Evolutionary conservation across 306 rosid genomes (phyloP), one percentile per base, ranked within the genome.

Genomic region (Luffa aegyptiaca): DNA sequence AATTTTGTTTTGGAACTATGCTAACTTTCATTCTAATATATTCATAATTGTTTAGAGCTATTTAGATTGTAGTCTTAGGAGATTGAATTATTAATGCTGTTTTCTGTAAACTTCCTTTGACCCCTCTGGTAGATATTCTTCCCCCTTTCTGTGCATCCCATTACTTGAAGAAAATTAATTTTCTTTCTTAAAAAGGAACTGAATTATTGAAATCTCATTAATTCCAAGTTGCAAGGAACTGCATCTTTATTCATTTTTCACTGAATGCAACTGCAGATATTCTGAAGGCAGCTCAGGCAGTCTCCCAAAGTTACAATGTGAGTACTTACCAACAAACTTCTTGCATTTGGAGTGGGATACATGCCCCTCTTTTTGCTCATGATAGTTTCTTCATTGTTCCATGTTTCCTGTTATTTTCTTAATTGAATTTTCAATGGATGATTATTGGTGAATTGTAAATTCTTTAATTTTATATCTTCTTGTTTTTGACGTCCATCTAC

Each of bases 281-380:
- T 72, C 85, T 96, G 85, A 88, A 89, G 52, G 93, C 98, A 3
- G 94, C 97, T 21, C 92, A 84, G 49, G 87, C 93, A 81, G 75
- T 93, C 83, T 90, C 86, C 83, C 97, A 89, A 88, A 89, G 80
- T 87, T 97, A 89, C 80, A 88, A 72, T 86, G 99, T 96, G 81
- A 88, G 97, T 83, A 63, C 20, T 39, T 56, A 80, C 69, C 42
- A 73, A 18, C 55, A n/a, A 39, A 78, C 58, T 65, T 45, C 79
- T 59, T 31, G 9, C 78, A 49, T 64, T 64, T 71, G 33, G 46
- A 33, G 26, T 48, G 49, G 58, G 53, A 49, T 26, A 13, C 53
- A 62, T 56, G 17, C 35, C 12, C 31, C 75, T 74, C 26, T 26
- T 46, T 42, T 63, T 45, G 18, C 42, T 26, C 59, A 49, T 68